Base-by-base conservation (phyloP, 108 stramenopile species). In the Aureococcus anophagefferens region DNA sequence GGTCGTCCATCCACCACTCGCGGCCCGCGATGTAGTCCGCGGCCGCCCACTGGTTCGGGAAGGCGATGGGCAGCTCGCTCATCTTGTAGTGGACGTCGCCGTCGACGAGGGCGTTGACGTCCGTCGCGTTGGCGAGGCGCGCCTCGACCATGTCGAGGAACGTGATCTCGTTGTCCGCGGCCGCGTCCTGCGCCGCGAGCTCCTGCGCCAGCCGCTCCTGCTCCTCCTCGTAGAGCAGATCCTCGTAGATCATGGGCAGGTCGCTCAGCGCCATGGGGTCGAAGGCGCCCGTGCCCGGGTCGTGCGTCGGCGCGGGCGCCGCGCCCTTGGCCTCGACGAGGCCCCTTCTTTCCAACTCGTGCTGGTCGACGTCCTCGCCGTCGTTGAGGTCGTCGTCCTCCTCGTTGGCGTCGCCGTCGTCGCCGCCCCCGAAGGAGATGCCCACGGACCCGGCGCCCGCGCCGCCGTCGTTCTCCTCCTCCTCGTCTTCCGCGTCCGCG, bases 341-440 rank as follows among this genome's bases (percentile, higher is more conserved):
- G 7, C 7, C 37, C n/a, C n/a, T n/a, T 4, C 37, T 4, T 11
- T 40, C 51, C 7, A 59, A 11, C 51, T 59, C 51, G 21, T 28
- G 25, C 21, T 59, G 51, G 21, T 25, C 51, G 7, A 59, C 51
- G 51, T 1, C 25, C 51, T 59, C 51, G 21, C 51, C 51, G 51
- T 59, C 51, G 21, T 18, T 4, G 14, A 25, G 21, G 51, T 59
- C 51, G 51, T 59, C 51, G 51, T 59, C 25, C 37, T 40, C 37
- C 7, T 40, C 37, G 7, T 40, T 4, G 4, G 37, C 7, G 21
- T 59, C 51, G 51, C 51, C 51, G 51, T 59, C 51, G 37, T 40
- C 37, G 44, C 70, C 78, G 45, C 72, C 70, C 44, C 68, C 62
- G 13, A 51, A 0, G 28, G 28, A 15, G 21, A 30, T 68, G 21